Conservation (phyloP, 371 early-diverging fungal genomes). For the Rhizopus sp. region DNA sequence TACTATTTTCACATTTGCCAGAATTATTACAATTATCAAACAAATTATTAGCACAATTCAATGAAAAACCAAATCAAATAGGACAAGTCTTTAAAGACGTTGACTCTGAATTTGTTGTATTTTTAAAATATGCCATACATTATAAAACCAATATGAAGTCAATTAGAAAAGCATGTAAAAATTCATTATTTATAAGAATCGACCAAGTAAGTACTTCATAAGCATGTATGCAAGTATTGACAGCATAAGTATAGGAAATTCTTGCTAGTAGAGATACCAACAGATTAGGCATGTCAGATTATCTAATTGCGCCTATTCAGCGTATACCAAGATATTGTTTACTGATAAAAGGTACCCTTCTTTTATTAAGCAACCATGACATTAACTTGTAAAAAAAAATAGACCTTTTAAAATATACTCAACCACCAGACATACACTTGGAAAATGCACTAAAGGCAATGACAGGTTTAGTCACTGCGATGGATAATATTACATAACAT, state of each 20-base stretch:
- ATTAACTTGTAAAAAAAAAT: neutral
- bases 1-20: constrained; percentile 41
- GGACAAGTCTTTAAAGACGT: constrained; percentile 32
- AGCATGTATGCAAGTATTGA: neutral
- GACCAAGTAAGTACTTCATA: constrained; percentile 33
- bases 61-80: constrained; percentile 22
- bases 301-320: constrained; percentile 49
- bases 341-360: constrained; percentile 41
- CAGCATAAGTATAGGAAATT: constrained; percentile 31
- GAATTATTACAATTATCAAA: constrained; percentile 36
- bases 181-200: constrained; percentile 42
- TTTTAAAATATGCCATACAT: constrained; percentile 48
- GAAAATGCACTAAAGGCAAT: constrained; percentile 29
- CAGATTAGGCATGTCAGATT: constrained; percentile 48
- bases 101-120: constrained; percentile 35
- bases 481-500: constrained; percentile 30
- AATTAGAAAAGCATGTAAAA: constrained; percentile 42
- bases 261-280: constrained; percentile 41
- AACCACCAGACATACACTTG: constrained; percentile 25
- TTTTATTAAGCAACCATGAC: neutral
- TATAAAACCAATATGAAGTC: constrained; percentile 40
- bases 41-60: constrained; percentile 24
- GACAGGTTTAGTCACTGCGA: constrained; percentile 40
- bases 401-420: constrained; percentile 45
- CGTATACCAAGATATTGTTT: constrained; percentile 48